Conservation (phyloP, 1,284 basidiomycete genomes). For the Chalciporus piperatoides region DNA sequence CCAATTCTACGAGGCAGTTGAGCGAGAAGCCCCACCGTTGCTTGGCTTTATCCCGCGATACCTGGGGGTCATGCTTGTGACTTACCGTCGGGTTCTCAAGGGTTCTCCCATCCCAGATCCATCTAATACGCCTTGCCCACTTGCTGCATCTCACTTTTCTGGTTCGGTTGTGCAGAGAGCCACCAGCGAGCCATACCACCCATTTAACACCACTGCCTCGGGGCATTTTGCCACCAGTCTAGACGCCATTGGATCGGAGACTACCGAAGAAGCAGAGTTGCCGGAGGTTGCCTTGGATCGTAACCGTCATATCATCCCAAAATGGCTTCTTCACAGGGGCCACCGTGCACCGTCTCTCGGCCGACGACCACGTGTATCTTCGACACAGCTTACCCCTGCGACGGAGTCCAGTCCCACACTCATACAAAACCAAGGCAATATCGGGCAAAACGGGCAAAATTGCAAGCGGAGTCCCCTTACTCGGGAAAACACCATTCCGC, state of each 20-base stretch:
- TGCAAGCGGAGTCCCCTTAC: slow-evolving; percentile 42
- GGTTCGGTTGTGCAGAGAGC: slow-evolving; percentile 38
- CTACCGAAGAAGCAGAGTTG: slow-evolving; percentile 67
- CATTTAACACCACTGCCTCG: slow-evolving; percentile 5
- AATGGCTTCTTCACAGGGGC: slow-evolving; percentile 76
- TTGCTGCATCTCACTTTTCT: slow-evolving; percentile 19
- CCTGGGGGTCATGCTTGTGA: slow-evolving; percentile 97
- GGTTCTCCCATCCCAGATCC: slow-evolving; percentile 22
- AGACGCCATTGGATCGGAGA: slow-evolving; percentile 38
- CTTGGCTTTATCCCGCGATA: slow-evolving; percentile 95
- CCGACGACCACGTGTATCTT: slow-evolving; percentile 34
- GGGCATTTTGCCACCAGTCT: slow-evolving; percentile 10
- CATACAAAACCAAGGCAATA: slow-evolving; percentile 28
- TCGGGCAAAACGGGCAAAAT: slow-evolving; percentile 1
- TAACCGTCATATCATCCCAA: slow-evolving; percentile 94
- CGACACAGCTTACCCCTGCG: slow-evolving; percentile 44
- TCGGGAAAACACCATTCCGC: slow-evolving; percentile 36
- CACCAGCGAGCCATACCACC: slow-evolving; percentile 29
- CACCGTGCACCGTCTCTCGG: slow-evolving; percentile 38
- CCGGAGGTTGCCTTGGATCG: slow-evolving; percentile 90
- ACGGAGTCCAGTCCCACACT: slow-evolving; percentile 68
- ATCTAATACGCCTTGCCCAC: slow-evolving; percentile 17
- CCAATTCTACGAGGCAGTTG: slow-evolving; percentile 96
- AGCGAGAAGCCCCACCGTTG: slow-evolving; percentile 87
- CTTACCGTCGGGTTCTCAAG: slow-evolving; percentile 79